Evolutionary conservation across 371 early-diverging fungal species (phyloP), one percentile per base, ranked within the genome.

Genomic region (Mucor indicus): DNA sequence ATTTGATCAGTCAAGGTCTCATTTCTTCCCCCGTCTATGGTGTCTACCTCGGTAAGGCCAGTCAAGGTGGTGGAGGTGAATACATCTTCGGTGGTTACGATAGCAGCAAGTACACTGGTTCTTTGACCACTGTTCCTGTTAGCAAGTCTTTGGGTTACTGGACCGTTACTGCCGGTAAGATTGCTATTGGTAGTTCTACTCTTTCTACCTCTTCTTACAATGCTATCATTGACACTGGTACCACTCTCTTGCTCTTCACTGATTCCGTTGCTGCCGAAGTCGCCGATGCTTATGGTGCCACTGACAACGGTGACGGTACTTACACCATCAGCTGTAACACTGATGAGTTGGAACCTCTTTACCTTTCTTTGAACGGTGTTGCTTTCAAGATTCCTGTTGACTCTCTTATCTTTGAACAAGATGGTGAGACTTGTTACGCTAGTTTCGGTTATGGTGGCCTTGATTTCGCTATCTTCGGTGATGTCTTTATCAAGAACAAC

Each of bases 211-310:
- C 50, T 15, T 44, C 53, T 25, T 53, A 49, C 45, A n/a, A 24
- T 7, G 81, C 68, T 12, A 79, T 81, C 46, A 44, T 83, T 32
- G 83, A 83, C 42, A 83, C 83, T 2, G 81, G 83, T 21, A 81
- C 83, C 31, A 81, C 79, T 7, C 58, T 83, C 23, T 62, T 83
- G 51, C 64, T 83, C 23, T 67, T 80, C 35, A 70, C 72, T 24
- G 57, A 67, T 10, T 42, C 55, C n/a, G 54, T 71, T 9, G 75
- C 74, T 23, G 40, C 42, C 19, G 22, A 25, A 1, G 32, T 53
- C 29, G 60, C 60, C 22, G 13, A 21, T 1, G 44, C 43, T n/a
- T 53, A 53, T 25, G 49, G 49, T 35, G 60, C 60, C 20, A 48
- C 24, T 2, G 53, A 44, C 40, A 59, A 59, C 29, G 48, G 49